Conservation (phyloP, 2,329 filamentous ascomycete genomes). For the Coniochaeta sp. region DNA sequence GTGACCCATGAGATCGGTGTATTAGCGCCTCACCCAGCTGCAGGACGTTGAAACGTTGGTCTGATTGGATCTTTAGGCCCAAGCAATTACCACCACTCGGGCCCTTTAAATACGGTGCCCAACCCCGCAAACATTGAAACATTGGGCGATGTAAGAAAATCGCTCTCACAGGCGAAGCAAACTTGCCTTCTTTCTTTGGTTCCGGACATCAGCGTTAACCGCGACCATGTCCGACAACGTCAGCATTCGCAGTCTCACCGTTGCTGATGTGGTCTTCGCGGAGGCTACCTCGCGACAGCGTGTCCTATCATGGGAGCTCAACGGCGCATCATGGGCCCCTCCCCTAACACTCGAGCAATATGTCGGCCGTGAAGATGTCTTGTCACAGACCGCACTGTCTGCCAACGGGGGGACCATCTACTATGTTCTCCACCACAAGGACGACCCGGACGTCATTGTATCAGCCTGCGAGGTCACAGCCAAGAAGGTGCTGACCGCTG, state of each 20-base stretch:
- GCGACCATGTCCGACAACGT: too few species aligned
- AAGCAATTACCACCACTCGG: too few species aligned
- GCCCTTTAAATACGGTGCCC: too few species aligned
- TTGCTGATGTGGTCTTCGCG: constrained; percentile 19
- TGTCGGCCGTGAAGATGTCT: constrained; percentile 18
- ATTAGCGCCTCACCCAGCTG: too few species aligned
- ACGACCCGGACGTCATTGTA: constrained; percentile 19
- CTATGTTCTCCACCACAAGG: constrained; percentile 20
- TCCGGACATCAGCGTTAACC: too few species aligned
- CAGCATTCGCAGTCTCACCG: neutral
- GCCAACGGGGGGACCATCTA: constrained; percentile 18
- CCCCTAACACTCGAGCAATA: constrained; percentile 21
- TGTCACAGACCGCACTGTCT: constrained; percentile 18
- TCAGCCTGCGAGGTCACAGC: constrained; percentile 23
- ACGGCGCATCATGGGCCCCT: constrained; percentile 22
- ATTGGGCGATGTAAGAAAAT: too few species aligned
- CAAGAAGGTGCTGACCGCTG: constrained; percentile 16
- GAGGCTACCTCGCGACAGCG: constrained; percentile 20
- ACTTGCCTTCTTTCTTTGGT: too few species aligned
- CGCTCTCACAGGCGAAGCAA: too few species aligned
- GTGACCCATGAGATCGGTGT: too few species aligned
- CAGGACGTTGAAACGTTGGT: too few species aligned
- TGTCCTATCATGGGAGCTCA: constrained; percentile 21
- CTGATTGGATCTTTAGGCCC: too few species aligned
- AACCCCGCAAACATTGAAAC: too few species aligned